These are phyloP conservation scores for Wallacemonas sp. DNA, from an alignment of 208 protist genomes.

Conservation along the genomic window DNA sequence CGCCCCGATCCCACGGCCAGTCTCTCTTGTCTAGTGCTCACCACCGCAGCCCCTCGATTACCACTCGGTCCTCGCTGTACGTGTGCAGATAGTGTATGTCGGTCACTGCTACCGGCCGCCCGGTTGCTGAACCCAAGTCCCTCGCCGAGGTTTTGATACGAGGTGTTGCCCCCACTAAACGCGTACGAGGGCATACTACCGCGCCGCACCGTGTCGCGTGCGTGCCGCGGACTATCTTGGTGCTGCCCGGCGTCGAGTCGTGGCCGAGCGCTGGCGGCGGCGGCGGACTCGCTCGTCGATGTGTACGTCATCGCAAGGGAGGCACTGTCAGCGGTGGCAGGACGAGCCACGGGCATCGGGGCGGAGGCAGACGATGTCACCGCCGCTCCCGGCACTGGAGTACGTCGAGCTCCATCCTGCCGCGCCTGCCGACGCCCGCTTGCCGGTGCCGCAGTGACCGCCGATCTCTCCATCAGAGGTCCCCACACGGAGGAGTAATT, in stretches of 20 bases:
- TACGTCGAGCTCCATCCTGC: too few species aligned
- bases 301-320: too few species aligned
- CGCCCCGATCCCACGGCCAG: neutral
- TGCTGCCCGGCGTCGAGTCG: neutral
- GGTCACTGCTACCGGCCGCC: neutral
- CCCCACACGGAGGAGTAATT: too few species aligned
- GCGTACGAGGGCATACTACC: slow-evolving; percentile 3
- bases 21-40: neutral
- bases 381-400: neutral
- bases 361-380: too few species aligned
- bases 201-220: neutral
- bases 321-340: too few species aligned
- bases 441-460: too few species aligned
- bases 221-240: slow-evolving; percentile 1
- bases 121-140: slow-evolving; percentile 2
- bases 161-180: neutral
- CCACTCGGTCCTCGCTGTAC: neutral
- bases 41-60: neutral
- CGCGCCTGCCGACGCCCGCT: too few species aligned
- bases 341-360: too few species aligned
- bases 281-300: neutral
- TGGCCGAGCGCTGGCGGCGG: neutral
- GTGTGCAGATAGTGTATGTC: neutral
- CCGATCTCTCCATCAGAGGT: too few species aligned
- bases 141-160: slow-evolving; percentile 12